Evolutionary conservation across 768 basidiomycete genomes (phyloP).

Genomic region (Boletus rubescentipes): DNA sequence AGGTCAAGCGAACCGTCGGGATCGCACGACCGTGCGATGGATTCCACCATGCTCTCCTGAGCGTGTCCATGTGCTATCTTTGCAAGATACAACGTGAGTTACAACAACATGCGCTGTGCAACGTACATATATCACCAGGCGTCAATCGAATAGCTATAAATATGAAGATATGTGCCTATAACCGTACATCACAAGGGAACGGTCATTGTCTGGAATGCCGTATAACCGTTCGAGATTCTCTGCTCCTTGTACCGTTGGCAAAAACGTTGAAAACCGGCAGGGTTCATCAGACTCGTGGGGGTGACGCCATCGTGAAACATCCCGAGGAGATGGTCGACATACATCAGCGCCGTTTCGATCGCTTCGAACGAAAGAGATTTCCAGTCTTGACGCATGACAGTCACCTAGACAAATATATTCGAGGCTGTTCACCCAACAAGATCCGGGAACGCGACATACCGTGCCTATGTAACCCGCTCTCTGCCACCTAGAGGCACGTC

Average conservation of each 20-base stretch:
- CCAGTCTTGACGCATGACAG: conserved; percentile 26
- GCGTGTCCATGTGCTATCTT: no score
- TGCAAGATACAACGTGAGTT: background rate
- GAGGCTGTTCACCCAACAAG: background rate
- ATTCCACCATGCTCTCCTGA: background rate
- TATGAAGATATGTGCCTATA: background rate
- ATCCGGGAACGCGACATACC: conserved; percentile 5
- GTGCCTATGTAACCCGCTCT: conserved; percentile 29
- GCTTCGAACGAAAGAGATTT: conserved; percentile 26
- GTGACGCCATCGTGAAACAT: conserved; percentile 25
- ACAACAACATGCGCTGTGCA: background rate
- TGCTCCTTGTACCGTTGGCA: conserved; percentile 25
- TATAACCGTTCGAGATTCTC: conserved; percentile 7
- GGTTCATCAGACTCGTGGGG: conserved; percentile 15
- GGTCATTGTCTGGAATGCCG: conserved; percentile 14
- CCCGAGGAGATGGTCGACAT: conserved; percentile 32
- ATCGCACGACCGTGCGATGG: background rate
- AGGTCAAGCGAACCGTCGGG: no score
- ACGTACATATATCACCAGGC: no score
- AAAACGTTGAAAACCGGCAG: conserved; percentile 25
- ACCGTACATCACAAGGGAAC: conserved; percentile 20
- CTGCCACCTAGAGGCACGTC: conserved; percentile 18
- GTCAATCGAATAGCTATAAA: no score
- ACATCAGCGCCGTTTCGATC: conserved; percentile 32
- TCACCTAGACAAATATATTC: conserved; percentile 17